A percentile compares a stretch with the other conserved stretches of the same genome.
phyloP scores from a whole-genome alignment of 2,329 filamentous ascomycete species.

The Thelonectria discophora region DNA sequence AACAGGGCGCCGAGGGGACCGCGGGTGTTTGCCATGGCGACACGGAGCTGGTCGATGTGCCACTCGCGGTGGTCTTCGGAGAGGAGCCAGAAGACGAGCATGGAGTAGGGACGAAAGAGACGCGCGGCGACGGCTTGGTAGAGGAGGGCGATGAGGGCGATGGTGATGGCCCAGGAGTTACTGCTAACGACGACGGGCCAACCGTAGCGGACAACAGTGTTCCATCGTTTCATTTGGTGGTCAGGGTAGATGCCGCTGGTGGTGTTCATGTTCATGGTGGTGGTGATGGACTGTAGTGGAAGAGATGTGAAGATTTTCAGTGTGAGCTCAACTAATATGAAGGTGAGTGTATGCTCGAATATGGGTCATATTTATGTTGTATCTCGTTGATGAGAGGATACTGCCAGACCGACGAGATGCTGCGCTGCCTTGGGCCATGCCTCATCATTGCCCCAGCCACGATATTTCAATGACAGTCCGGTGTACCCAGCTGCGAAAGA shows the following conservation, averaged over 20 bases:
- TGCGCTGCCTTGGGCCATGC: background rate
- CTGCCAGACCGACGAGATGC: too few species aligned
- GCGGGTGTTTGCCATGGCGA: constrained; percentile 7
- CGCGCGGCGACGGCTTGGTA: constrained; percentile 18
- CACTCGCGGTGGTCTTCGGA: constrained; percentile 11
- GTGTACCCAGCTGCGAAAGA: background rate
- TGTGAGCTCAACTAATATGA: too few species aligned
- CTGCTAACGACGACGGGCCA: constrained; percentile 18
- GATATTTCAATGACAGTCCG: background rate
- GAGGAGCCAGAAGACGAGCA: constrained; percentile 10
- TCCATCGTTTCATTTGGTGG: constrained; percentile 2
- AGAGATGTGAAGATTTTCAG: too few species aligned
- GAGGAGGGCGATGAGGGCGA: constrained; percentile 14
- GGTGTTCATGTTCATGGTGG: background rate
- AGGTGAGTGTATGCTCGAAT: too few species aligned
- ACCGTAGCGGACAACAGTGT: constrained; percentile 7
- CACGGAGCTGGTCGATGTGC: constrained; percentile 14
- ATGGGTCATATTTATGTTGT: too few species aligned
- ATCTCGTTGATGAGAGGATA: too few species aligned
- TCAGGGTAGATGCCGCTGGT: background rate
- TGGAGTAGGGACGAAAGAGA: constrained; percentile 11
- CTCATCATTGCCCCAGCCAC: background rate
- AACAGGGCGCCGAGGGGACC: background rate
- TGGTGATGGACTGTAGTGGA: too few species aligned
- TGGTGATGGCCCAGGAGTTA: constrained; percentile 12